These are phyloP conservation scores for Phoenix roebelenii DNA, from an alignment of 176 grass and related monocot species.

Conservation along the genomic window DNA sequence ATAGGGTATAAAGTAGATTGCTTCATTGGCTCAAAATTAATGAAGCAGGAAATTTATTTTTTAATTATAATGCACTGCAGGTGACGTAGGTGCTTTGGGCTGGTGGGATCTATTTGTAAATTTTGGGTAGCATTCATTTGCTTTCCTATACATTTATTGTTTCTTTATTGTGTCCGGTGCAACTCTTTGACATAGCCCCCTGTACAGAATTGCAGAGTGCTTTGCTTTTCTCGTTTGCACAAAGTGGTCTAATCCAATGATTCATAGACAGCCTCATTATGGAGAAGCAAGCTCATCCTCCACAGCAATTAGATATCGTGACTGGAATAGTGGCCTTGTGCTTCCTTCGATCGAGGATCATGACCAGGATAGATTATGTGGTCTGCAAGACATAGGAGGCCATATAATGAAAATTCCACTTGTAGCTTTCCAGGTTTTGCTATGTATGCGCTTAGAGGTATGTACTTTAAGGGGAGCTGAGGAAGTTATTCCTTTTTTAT, in stretches of 20 bases:
- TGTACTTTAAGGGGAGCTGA: not conserved
- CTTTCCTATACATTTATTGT: too few species aligned
- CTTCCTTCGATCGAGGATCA: slow-evolving; percentile 75
- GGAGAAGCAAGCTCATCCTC: slow-evolving; percentile 81
- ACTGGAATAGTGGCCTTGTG: slow-evolving; percentile 76
- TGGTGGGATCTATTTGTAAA: slow-evolving; percentile 99
- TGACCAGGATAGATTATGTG: slow-evolving; percentile 62
- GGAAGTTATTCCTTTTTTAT: too few species aligned
- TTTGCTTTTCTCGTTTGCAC: slow-evolving; percentile 97
- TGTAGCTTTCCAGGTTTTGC: slow-evolving; percentile 75
- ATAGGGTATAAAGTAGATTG: too few species aligned
- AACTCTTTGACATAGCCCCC: slow-evolving; percentile 22
- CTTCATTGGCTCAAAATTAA: not conserved
- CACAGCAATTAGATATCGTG: slow-evolving; percentile 56
- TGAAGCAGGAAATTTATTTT: slow-evolving; percentile 5
- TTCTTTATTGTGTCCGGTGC: too few species aligned
- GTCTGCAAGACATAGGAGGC: slow-evolving; percentile 78
- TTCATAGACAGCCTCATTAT: slow-evolving; percentile 48
- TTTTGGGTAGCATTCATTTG: slow-evolving; percentile 54
- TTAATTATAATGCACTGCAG: slow-evolving; percentile 35
- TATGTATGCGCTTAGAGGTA: slow-evolving; percentile 97
- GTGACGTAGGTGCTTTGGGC: slow-evolving; percentile 69
- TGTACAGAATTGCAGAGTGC: slow-evolving; percentile 81
- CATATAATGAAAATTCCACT: slow-evolving; percentile 96
- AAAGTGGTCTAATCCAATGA: slow-evolving; percentile 97